phyloP scores from a whole-genome alignment of 306 rosid species.

The Hippophae gyantsensis region DNA sequence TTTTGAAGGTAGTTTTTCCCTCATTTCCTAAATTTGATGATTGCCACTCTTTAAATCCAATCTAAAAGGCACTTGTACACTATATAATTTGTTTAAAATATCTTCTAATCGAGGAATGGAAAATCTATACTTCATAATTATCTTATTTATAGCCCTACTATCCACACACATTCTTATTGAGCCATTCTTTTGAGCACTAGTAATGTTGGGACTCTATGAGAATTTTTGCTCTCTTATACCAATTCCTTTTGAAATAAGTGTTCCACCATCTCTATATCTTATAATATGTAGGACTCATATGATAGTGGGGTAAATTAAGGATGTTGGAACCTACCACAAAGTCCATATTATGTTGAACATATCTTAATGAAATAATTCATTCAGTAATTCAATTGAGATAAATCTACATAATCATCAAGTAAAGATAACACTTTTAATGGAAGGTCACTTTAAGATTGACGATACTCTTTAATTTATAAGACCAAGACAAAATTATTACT shows the following conservation, averaged over 20 bases:
- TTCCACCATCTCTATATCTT: neutral
- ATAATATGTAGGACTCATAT: neutral
- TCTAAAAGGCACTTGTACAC: neutral
- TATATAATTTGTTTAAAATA: neutral
- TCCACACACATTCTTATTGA: conserved; percentile 3
- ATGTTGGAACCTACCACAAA: neutral
- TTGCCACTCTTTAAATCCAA: neutral
- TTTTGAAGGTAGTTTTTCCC: neutral
- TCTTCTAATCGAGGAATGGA: neutral
- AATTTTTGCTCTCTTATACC: neutral
- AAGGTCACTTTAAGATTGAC: no score
- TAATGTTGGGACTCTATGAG: neutral
- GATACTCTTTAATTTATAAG: no score
- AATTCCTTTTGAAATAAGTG: neutral
- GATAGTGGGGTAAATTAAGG: neutral
- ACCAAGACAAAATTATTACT: no score
- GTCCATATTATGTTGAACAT: conserved; percentile 4
- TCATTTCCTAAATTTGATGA: conserved; percentile 1
- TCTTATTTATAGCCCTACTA: conserved; percentile 2
- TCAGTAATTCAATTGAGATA: no score
- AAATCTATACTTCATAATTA: neutral
- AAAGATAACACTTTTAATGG: no score
- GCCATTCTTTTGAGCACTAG: neutral
- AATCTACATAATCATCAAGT: no score
- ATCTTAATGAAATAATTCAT: no score